Conservation (phyloP, 306 rosid genomes). For the Ormosia emarginata region DNA sequence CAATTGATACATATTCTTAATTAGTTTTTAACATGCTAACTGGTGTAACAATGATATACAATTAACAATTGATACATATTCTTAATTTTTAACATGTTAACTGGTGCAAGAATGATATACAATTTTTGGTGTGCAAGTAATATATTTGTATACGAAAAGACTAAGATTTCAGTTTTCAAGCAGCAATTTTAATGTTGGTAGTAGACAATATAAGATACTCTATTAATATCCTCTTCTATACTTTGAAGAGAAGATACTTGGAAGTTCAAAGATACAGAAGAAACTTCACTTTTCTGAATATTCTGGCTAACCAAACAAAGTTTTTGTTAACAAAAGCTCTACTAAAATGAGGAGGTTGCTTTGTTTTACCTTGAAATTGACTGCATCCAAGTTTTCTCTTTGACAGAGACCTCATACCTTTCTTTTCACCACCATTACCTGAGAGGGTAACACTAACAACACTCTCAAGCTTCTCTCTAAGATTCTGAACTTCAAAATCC, state of each 20-base stretch:
- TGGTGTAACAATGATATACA: too few species aligned
- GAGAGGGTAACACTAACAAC: constrained; percentile 25
- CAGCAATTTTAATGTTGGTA: background rate
- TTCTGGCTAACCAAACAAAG: background rate
- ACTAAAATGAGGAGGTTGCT: background rate
- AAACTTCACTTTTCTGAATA: constrained; percentile 7
- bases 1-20: too few species aligned
- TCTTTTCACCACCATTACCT: constrained; percentile 43
- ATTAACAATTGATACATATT: too few species aligned
- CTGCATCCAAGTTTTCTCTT: constrained; percentile 50
- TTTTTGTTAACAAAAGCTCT: background rate
- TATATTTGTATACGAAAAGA: background rate
- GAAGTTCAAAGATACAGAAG: background rate
- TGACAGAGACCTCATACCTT: constrained; percentile 58
- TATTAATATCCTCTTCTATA: background rate
- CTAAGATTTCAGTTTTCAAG: background rate
- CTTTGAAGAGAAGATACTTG: background rate
- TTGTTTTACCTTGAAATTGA: constrained; percentile 57
- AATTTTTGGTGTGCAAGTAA: too few species aligned
- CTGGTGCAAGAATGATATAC: too few species aligned
- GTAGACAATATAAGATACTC: background rate
- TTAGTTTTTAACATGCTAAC: too few species aligned
- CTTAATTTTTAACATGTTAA: too few species aligned
- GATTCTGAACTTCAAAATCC: constrained; percentile 70
- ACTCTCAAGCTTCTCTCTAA: constrained; percentile 78